Base-by-base conservation (phyloP, 169 alveolate genomes). In the Eimeria brunetti region DNA sequence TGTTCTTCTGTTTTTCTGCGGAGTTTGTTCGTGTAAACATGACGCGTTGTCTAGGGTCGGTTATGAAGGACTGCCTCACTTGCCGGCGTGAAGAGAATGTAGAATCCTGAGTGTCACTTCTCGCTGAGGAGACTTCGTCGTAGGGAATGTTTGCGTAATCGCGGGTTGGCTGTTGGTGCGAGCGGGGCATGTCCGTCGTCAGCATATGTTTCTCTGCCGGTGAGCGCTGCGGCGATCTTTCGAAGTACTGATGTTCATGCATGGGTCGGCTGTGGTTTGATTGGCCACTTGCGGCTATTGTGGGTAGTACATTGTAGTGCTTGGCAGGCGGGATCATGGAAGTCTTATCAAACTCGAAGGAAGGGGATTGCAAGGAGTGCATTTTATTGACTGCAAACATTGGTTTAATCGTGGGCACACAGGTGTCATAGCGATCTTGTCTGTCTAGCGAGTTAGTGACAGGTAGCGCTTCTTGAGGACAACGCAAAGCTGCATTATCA, bases 201-300 rank as follows among this genome's bases (percentile, higher is more conserved):
- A 30, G 75, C 1, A 33, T 81, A 75, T 53, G 85, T 46, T 41
- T 75, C 38, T 56, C 89, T 81, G 89, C 89, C 53, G 89, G 51
- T 81, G 89, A 81, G 71, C 41, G 53, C 27, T 49, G 27, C 8
- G 75, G 89, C 53, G 6, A 5, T 12, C 27, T 33, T 49, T 49
- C 36, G 56, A 6, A 27, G n/a, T 81, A 22, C 20, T 84, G 76
- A 14, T 84, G 46, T 20, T 51, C 91, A 24, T 36, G 44, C 16
- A 78, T 24, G 24, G 20, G 91, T 18, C 14, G 75, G 56, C 2
- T n/a, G 73, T 51, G 73, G 3, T 84, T 33, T 36, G 62, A 41
- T 8, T 84, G 56, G 91, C 24, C 14, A 6, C 33, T 38, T 84
- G 91, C 9, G 41, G 51, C 46, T 1, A 9, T 41, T 0, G 14